Evolutionary conservation across 805 yeast genomes (phyloP).

Genomic region (Lipomyces spencermartinsiae): DNA sequence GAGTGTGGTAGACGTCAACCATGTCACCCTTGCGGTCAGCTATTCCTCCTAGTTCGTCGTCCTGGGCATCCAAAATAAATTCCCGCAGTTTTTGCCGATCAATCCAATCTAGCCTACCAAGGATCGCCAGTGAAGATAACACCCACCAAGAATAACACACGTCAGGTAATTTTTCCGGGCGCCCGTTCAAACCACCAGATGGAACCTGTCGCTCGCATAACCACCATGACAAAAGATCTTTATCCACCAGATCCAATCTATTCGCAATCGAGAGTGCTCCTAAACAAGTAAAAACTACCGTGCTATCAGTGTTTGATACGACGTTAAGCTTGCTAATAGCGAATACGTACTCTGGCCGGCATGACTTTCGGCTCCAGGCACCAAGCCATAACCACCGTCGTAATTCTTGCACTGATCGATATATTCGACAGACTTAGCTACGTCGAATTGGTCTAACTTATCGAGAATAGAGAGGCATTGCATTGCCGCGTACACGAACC

Average conservation of each 20-base stretch:
- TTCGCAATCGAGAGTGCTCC: slow-evolving; percentile 77
- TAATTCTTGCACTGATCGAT: slow-evolving; percentile 78
- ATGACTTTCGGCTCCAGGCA: slow-evolving; percentile 95
- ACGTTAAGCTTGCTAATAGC: neutral
- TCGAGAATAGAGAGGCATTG: slow-evolving; percentile 76
- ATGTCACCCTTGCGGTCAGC: slow-evolving; percentile 91
- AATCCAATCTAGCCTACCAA: slow-evolving; percentile 78
- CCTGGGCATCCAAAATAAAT: slow-evolving; percentile 77
- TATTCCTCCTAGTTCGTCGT: slow-evolving; percentile 75
- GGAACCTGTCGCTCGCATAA: slow-evolving; percentile 85
- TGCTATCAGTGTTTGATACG: neutral
- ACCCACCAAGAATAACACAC: slow-evolving; percentile 97
- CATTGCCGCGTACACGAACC: slow-evolving; percentile 85
- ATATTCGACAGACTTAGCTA: slow-evolving; percentile 68
- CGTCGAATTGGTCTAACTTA: slow-evolving; percentile 55
- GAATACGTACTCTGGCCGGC: slow-evolving; percentile 68
- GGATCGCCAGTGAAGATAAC: slow-evolving; percentile 41
- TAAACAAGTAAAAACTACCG: slow-evolving; percentile 70
- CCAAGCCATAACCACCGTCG: slow-evolving; percentile 94
- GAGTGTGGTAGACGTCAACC: slow-evolving; percentile 91
- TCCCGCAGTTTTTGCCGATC: slow-evolving; percentile 62
- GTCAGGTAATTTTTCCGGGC: slow-evolving; percentile 96
- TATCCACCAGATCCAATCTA: slow-evolving; percentile 55
- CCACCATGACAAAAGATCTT: slow-evolving; percentile 74
- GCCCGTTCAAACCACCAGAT: slow-evolving; percentile 91